Base-by-base conservation (phyloP, 2,329 filamentous ascomycete species). In the Trichoderma guizhouense region DNA sequence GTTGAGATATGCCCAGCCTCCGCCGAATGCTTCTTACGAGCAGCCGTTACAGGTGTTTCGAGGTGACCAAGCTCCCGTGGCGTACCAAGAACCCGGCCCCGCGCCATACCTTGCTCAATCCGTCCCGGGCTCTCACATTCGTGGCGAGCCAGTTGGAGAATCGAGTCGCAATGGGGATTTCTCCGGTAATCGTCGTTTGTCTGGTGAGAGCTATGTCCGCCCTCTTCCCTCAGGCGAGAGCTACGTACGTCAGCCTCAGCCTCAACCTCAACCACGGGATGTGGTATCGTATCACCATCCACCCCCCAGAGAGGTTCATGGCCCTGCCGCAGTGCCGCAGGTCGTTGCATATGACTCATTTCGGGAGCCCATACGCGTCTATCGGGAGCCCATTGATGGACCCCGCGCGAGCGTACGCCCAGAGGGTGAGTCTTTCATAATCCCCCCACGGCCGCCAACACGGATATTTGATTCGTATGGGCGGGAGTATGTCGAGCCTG, bases 391-490 rank as follows among this genome's bases (percentile, higher is more conserved):
- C 18, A 80, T 82, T 68, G 81, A 85, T 28, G 74, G 79, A 7
- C 77, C 82, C 14, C 84, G 86, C 64, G 82, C 84, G 77, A 86
- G 84, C 76, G 79, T 84, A 36, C 86, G 85, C 53, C 84, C 87
- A 26, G 83, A 86, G 69, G 79, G 79, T 62, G 86, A 87, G 74
- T 83, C 86, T 36, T 83, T 84, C n/a, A 85, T 88, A 82, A 82
- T 82, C 2, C 84, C 84, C 61, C 84, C 84, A 76, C 80, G 84
- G 64, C 85, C 88, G 7, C 86, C 88, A 21, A 84, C 90, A 70
- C 89, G 91, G 73, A 86, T 97, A 39, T 86, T 97, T 69, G 95
- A 98, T 81, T 90, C 93, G 73, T 93, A 91, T 80, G 94, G 94
- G 53, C 93, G 93, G 79, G 90, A 93, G 79, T 98, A 95, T 82